phyloP scores from a whole-genome alignment of 1,139 yeast genomes.

The Debaryomyces nepalensis region DNA sequence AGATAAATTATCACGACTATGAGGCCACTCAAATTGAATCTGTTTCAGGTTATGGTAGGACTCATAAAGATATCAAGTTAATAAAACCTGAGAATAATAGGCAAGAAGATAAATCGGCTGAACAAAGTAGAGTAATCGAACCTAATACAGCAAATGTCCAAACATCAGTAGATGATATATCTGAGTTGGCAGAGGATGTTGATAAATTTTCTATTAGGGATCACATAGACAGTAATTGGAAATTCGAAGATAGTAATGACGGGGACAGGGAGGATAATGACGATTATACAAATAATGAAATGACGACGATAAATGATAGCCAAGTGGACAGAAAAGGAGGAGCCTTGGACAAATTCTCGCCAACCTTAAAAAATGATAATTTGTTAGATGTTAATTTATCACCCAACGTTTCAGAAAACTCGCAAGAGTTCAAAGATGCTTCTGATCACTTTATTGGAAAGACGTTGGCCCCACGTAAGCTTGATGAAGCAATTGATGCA shows the following conservation, averaged over 20 bases:
- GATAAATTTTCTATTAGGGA: conserved; percentile 38
- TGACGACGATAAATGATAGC: conserved; percentile 13
- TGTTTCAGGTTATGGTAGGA: conserved; percentile 16
- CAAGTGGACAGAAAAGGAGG: not conserved
- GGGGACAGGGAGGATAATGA: conserved; percentile 51
- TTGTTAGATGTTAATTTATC: conserved; percentile 21
- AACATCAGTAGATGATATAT: conserved; percentile 6
- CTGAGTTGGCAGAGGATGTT: conserved; percentile 20
- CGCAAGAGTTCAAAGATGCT: conserved; percentile 24
- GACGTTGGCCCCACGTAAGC: conserved; percentile 30
- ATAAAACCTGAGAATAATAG: conserved; percentile 4
- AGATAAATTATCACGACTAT: conserved; percentile 10
- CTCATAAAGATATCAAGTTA: conserved; percentile 11
- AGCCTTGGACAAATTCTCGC: not conserved
- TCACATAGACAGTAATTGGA: conserved; percentile 46
- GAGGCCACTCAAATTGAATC: conserved; percentile 12
- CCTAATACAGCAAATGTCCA: not conserved
- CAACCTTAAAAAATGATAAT: not conserved
- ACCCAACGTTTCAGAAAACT: conserved; percentile 20
- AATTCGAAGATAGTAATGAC: conserved; percentile 47
- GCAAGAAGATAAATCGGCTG: not conserved
- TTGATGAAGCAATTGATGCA: conserved; percentile 25
- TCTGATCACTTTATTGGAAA: conserved; percentile 22
- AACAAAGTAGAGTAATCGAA: not conserved
- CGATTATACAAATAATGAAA: conserved; percentile 31